Evolutionary conservation across 768 basidiomycete species (phyloP), one percentile per base, ranked within the genome.

Genomic region (Suillus plorans): DNA sequence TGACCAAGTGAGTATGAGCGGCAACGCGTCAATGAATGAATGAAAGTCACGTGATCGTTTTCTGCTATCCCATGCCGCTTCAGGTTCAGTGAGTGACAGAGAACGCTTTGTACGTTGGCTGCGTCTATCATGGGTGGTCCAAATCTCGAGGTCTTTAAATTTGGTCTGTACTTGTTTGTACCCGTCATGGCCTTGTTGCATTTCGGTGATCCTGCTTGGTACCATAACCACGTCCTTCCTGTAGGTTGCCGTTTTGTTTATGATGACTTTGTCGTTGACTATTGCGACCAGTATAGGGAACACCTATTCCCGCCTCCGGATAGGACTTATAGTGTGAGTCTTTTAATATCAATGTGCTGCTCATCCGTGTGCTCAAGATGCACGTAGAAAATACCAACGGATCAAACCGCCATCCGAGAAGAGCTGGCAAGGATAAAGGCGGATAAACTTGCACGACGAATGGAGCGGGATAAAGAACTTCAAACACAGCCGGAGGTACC

Each of bases 201-300:
- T 76, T 95, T 92, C 72, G 93, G 94, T 52, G 91, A 95, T 74
- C 92, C 92, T 6, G 86, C 89, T 49, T 95, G 94, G 94, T 95
- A 95, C 72, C 82, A 84, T 63, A 79, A 81, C 57, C 82, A 92
- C 69, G 92, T 96, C 64, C 78, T 91, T 42, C 92, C 94, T 9
- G 90, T 93, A 73, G 63, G 87, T 67, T 37, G 49, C 63, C 53
- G 39, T 37, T 16, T 9, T 18, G 39, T 36, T 36, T 52, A 9
- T 16, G 61, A 53, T 63, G 18, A 44, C 41, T 45, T 62, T 44
- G 52, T 47, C 18, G 5, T n/a, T 34, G 37, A n/a, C 64, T 18
- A 6, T 36, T n/a, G 52, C 49, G 10, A 56, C 31, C 66, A 93
- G 91, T 91, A 92, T 72, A 85, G 88, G 73, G 85, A 90, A 57